Evolutionary conservation across 2,329 filamentous ascomycete genomes (phyloP).

Genomic region (Penicillium hordei): DNA sequence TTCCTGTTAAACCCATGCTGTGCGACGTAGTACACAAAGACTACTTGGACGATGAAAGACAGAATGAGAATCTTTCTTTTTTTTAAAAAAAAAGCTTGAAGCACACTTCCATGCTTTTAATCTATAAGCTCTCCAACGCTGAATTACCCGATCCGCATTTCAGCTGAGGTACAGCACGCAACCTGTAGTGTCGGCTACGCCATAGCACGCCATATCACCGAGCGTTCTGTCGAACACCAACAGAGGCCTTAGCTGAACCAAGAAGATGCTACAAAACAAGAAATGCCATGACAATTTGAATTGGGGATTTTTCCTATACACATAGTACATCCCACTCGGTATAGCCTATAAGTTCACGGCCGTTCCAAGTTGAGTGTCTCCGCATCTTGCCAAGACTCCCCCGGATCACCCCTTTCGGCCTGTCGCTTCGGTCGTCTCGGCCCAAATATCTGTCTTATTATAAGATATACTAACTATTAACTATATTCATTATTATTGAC

Average conservation of each 20-base stretch:
- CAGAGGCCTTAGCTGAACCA: neutral
- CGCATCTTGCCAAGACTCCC: conserved; percentile 5
- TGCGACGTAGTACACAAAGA: neutral
- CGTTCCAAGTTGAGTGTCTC: conserved; percentile 3
- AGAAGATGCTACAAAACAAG: neutral
- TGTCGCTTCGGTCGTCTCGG: conserved; percentile 14
- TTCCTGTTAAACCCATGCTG: conserved; percentile 14
- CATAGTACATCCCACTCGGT: neutral
- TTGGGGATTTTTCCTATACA: neutral
- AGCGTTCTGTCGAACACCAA: neutral
- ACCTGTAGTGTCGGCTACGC: conserved; percentile 19
- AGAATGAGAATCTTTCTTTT: neutral
- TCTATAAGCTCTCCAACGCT: neutral
- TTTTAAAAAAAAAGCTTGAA: neutral
- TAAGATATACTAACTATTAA: neutral
- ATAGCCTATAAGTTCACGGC: neutral
- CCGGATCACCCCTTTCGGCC: conserved; percentile 4
- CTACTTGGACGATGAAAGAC: neutral
- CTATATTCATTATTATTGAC: too few species aligned
- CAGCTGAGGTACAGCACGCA: conserved; percentile 16
- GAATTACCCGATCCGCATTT: neutral
- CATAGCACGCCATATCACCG: conserved; percentile 24
- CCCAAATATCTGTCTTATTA: conserved; percentile 16
- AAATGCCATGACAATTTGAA: neutral
- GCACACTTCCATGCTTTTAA: conserved; percentile 6